Evolutionary conservation across 208 protist genomes (phyloP).

Genomic region (Trypanosoma congolense): DNA sequence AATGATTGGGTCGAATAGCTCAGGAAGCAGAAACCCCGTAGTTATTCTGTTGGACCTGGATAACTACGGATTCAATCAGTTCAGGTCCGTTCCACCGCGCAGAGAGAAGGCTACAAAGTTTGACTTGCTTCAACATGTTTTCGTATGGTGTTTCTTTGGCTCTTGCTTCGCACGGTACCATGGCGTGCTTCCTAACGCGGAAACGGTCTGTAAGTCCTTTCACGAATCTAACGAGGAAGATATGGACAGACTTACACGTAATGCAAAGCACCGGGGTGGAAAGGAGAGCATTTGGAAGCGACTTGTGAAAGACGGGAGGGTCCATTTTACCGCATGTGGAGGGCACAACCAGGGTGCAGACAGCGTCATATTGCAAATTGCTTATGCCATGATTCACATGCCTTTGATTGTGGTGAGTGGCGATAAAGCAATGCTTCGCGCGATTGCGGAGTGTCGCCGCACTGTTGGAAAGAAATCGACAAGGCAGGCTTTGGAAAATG

Average conservation of each 20-base stretch:
- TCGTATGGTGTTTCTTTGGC: constrained; percentile 87
- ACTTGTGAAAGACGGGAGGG: constrained; percentile 22
- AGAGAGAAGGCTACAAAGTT: not conserved
- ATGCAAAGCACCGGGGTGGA: not conserved
- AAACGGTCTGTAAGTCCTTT: constrained; percentile 36
- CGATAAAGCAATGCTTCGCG: constrained; percentile 41
- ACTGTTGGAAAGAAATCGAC: constrained; percentile 41
- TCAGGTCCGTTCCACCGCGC: constrained; percentile 53
- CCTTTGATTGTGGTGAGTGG: constrained; percentile 50
- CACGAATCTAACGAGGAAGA: constrained; percentile 2
- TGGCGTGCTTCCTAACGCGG: constrained; percentile 39
- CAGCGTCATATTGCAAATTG: constrained; percentile 56
- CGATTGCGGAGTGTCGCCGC: constrained; percentile 27
- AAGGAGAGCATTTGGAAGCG: constrained; percentile 38
- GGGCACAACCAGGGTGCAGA: constrained; percentile 71
- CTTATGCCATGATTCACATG: constrained; percentile 33
- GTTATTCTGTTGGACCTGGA: constrained; percentile 84
- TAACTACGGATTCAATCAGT: constrained; percentile 88
- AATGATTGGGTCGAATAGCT: not conserved
- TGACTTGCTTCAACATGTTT: constrained; percentile 40
- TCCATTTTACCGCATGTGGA: constrained; percentile 74
- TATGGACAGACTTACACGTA: constrained; percentile 1
- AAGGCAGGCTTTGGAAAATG: constrained; percentile 28
- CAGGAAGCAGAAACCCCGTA: constrained; percentile 14
- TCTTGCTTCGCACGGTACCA: constrained; percentile 84